Conservation (phyloP, 2,329 filamentous ascomycete genomes). For the Beauveria medogensis region DNA sequence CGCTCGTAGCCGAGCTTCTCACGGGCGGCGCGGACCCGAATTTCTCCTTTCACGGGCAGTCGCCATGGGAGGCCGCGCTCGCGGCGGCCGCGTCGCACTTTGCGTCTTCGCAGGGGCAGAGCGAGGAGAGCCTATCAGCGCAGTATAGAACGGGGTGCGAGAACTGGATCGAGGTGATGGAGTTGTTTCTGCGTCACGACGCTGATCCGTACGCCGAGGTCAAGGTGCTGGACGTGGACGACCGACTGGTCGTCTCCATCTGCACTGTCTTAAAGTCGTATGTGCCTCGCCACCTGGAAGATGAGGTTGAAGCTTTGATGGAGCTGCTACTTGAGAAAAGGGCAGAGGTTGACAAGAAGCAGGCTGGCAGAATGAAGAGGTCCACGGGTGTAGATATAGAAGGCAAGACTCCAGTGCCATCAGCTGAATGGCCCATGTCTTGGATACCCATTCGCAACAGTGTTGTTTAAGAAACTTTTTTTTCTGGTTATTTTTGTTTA, state of each 20-base stretch:
- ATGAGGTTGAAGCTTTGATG: not conserved
- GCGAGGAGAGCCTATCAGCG: not conserved
- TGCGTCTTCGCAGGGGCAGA: not conserved
- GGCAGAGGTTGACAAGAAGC: not conserved
- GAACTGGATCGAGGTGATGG: not conserved
- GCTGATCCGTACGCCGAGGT: slow-evolving; percentile 5
- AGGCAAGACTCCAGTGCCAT: not conserved
- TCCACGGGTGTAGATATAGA: not conserved
- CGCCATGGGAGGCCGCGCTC: slow-evolving; percentile 4
- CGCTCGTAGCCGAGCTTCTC: not conserved
- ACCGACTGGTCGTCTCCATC: not conserved
- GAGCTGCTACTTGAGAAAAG: not conserved
- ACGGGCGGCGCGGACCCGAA: not conserved
- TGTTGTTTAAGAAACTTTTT: not conserved
- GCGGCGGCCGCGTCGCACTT: not conserved
- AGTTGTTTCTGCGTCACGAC: not conserved
- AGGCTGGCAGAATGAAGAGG: not conserved
- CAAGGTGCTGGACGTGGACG: not conserved
- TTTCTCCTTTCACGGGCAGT: not conserved
- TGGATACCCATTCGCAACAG: slow-evolving; percentile 3
- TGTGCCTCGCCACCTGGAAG: not conserved
- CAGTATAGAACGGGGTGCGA: not conserved
- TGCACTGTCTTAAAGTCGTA: not conserved
- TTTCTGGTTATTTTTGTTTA: not conserved
- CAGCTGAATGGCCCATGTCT: slow-evolving; percentile 1